Conservation (phyloP, 176 grass and related monocot species). For the Phoenix roebelenii region DNA sequence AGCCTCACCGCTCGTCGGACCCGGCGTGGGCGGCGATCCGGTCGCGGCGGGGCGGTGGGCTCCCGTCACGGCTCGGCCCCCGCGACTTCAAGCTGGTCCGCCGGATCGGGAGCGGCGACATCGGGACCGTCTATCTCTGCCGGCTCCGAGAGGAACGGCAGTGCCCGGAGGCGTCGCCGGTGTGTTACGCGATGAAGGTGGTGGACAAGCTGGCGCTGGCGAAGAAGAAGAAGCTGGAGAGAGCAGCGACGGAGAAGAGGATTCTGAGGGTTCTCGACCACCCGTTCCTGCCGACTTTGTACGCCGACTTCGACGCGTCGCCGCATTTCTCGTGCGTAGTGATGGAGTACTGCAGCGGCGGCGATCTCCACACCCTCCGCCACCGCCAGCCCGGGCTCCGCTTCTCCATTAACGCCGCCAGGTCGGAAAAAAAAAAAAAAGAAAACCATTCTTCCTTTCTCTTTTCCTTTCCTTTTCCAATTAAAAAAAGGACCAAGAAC, state of each 20-base stretch:
- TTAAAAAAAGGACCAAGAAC: too few species aligned
- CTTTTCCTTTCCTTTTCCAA: background rate
- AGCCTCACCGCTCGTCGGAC: constrained; percentile 70
- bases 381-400: constrained; percentile 60
- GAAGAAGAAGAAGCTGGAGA: constrained; percentile 81
- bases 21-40: constrained; percentile 45
- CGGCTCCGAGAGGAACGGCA: constrained; percentile 25
- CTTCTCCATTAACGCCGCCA: constrained; percentile 54
- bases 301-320: constrained; percentile 77
- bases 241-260: constrained; percentile 72
- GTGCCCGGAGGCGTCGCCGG: background rate
- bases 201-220: constrained; percentile 67
- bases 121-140: constrained; percentile 93
- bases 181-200: constrained; percentile 95
- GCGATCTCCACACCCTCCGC: constrained; percentile 84
- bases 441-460: too few species aligned
- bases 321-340: constrained; percentile 80
- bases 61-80: constrained; percentile 28
- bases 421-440: constrained; percentile 19
- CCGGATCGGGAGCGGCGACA: constrained; percentile 78
- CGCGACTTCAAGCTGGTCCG: constrained; percentile 84
- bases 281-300: constrained; percentile 84
- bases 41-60: constrained; percentile 7
- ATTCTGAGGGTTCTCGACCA: constrained; percentile 77
- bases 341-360: constrained; percentile 91